These are phyloP conservation scores for Suhomyces sp. DNA, from an alignment of 805 yeast genomes.

Conservation along the genomic window DNA sequence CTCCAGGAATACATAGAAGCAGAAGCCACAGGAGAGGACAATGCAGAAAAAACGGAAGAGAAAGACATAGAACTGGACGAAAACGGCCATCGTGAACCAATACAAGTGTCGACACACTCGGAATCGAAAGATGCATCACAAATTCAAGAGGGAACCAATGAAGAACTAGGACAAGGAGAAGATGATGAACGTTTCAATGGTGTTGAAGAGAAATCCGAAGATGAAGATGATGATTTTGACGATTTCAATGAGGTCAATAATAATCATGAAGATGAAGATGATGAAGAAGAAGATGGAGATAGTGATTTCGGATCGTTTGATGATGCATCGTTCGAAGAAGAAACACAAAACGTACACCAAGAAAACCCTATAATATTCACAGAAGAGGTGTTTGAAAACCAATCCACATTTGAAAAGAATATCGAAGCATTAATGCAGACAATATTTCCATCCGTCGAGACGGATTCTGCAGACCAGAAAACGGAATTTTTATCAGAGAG, in stretches of 20 bases:
- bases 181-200: too few species aligned
- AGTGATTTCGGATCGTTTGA: conserved; percentile 42
- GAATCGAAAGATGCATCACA: too few species aligned
- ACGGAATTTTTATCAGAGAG: conserved; percentile 27
- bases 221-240: conserved; percentile 9
- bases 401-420: conserved; percentile 10
- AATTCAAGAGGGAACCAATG: too few species aligned
- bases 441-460: conserved; percentile 8
- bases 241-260: conserved; percentile 13
- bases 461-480: conserved; percentile 5
- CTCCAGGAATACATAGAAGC: neutral
- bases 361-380: conserved; percentile 8
- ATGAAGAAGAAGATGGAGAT: conserved; percentile 25
- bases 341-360: conserved; percentile 5
- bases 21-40: neutral
- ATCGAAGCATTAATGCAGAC: conserved; percentile 12
- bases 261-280: conserved; percentile 11
- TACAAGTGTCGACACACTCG: too few species aligned
- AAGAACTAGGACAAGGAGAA: neutral
- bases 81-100: too few species aligned
- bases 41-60: too few species aligned
- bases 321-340: conserved; percentile 30
- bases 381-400: conserved; percentile 15
- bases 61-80: too few species aligned
- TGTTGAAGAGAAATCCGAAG: conserved; percentile 1